Evolutionary conservation across 768 basidiomycete species (phyloP).

Genomic region (Boletellus sp.): DNA sequence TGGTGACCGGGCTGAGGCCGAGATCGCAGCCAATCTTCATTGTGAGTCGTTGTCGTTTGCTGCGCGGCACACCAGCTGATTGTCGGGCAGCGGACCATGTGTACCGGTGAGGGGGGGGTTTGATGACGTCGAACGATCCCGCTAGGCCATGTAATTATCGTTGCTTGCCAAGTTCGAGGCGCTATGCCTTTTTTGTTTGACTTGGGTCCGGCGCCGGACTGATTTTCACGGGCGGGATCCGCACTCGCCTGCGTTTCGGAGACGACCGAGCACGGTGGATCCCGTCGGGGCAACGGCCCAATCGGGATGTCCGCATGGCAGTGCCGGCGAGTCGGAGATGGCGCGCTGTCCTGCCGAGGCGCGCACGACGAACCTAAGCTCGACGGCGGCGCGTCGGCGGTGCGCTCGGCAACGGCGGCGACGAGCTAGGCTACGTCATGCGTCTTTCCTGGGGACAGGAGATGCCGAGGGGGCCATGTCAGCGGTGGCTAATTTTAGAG

Average conservation of each 20-base stretch:
- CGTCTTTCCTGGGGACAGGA: conserved; percentile 17
- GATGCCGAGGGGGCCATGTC: no score
- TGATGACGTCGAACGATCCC: conserved; percentile 6
- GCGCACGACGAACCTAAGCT: no score
- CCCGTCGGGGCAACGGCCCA: neutral
- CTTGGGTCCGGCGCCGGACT: neutral
- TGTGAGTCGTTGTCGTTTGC: conserved; percentile 41
- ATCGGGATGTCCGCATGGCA: conserved; percentile 4
- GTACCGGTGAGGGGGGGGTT: conserved; percentile 56
- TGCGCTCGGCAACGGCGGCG: conserved; percentile 41
- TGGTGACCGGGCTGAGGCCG: conserved; percentile 94
- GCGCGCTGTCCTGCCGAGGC: no score
- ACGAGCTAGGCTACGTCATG: conserved; percentile 12
- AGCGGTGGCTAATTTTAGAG: conserved; percentile 21
- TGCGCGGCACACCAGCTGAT: conserved; percentile 14
- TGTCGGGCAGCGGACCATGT: conserved; percentile 71
- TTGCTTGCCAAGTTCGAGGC: conserved; percentile 5
- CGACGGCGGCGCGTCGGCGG: no score
- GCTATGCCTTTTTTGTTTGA: conserved; percentile 2
- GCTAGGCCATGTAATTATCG: conserved; percentile 25
- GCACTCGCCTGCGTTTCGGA: neutral
- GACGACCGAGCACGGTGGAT: neutral
- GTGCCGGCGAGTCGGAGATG: neutral
- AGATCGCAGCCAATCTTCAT: conserved; percentile 92
- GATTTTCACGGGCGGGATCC: neutral